These are phyloP conservation scores for Thelephora aurantiotincta DNA, from an alignment of 768 basidiomycete species.

Conservation along the genomic window DNA sequence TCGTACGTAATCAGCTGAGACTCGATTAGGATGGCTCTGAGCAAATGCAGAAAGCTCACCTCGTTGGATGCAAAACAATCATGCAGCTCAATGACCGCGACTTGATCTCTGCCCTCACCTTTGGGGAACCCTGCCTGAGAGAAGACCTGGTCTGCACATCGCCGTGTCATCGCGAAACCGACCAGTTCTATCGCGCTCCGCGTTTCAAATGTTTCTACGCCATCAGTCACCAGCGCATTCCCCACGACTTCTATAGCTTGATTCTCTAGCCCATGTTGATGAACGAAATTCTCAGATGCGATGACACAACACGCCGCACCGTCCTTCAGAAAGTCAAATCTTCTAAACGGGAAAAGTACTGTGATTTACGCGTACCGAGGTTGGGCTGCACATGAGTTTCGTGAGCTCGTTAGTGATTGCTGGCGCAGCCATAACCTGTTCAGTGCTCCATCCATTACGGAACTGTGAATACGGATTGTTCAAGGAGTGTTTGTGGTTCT, in stretches of 20 bases:
- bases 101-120: slow-evolving; percentile 50
- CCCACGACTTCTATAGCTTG: slow-evolving; percentile 78
- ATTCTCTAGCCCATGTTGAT: slow-evolving; percentile 57
- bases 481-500: slow-evolving; percentile 72
- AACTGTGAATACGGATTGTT: slow-evolving; percentile 86
- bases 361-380: slow-evolving; percentile 34
- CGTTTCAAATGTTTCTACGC: slow-evolving; percentile 46
- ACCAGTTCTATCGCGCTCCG: slow-evolving; percentile 66
- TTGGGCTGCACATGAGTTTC: slow-evolving; percentile 81
- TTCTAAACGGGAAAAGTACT: background rate
- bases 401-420: slow-evolving; percentile 65
- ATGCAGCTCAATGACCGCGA: slow-evolving; percentile 78
- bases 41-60: slow-evolving; percentile 18
- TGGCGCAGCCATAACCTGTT: slow-evolving; percentile 50
- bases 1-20: slow-evolving; percentile 66
- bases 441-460: slow-evolving; percentile 59
- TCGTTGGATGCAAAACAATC: slow-evolving; percentile 81
- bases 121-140: slow-evolving; percentile 51
- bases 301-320: slow-evolving; percentile 67
- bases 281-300: slow-evolving; percentile 70
- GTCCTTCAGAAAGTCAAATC: slow-evolving; percentile 27
- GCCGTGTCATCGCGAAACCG: slow-evolving; percentile 68
- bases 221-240: slow-evolving; percentile 52
- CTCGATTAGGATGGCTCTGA: background rate
- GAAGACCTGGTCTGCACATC: slow-evolving; percentile 56